These are phyloP conservation scores for Kluyveromyces sp. DNA, from an alignment of 1,139 yeast species.

Conservation along the genomic window DNA sequence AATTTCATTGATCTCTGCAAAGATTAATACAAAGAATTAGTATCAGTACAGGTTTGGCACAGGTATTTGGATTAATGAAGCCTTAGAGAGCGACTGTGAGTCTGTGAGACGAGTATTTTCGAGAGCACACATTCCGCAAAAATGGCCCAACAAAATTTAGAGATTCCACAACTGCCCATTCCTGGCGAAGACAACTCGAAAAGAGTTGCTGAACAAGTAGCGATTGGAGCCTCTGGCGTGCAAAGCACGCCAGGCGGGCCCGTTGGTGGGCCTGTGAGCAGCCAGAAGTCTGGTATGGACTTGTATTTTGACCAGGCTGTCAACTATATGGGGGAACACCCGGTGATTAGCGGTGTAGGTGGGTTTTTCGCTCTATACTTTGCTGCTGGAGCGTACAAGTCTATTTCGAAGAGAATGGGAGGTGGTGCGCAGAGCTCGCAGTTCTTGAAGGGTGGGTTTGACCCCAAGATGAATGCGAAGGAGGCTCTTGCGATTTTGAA, in stretches of 20 bases:
- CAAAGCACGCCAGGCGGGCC: too few species aligned
- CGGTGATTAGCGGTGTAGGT: slow-evolving; percentile 66
- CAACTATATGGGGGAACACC: slow-evolving; percentile 67
- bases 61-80: background rate
- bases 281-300: slow-evolving; percentile 36
- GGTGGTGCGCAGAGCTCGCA: slow-evolving; percentile 62
- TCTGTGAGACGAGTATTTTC: too few species aligned
- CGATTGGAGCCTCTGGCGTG: slow-evolving; percentile 9
- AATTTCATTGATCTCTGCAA: too few species aligned
- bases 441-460: slow-evolving; percentile 75
- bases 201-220: slow-evolving; percentile 18
- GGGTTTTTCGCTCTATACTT: slow-evolving; percentile 57
- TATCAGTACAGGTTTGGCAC: too few species aligned
- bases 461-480: slow-evolving; percentile 76
- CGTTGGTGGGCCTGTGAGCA: slow-evolving; percentile 33
- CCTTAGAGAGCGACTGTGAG: too few species aligned
- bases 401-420: slow-evolving; percentile 53
- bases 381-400: slow-evolving; percentile 62
- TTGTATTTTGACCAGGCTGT: slow-evolving; percentile 61
- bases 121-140: background rate
- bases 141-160: slow-evolving; percentile 33
- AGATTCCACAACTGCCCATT: slow-evolving; percentile 51
- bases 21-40: too few species aligned
- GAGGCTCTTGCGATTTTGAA: slow-evolving; percentile 89
- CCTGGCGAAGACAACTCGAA: slow-evolving; percentile 36